Base-by-base conservation (phyloP, 2,329 filamentous ascomycete species). In the Claviceps maximensis region DNA sequence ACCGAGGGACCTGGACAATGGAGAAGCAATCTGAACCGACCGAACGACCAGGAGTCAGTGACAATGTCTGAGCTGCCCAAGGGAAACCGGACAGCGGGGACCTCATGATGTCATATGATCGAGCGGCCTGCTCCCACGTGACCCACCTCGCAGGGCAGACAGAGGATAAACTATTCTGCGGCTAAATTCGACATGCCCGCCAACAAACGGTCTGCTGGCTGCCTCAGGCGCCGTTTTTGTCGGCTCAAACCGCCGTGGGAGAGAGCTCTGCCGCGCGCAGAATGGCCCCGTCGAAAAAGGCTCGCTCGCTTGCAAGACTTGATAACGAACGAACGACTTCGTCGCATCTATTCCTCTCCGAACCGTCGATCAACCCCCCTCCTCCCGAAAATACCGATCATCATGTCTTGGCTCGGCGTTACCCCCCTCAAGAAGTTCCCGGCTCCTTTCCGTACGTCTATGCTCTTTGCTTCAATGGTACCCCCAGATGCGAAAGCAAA, bases 341-440 rank as follows among this genome's bases (percentile, higher is more conserved):
- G 42, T 29, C 46, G 50, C 38, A 49, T 49, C 49, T 15, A 29
- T 36, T 66, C 64, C 64, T 64, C 64, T 60, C 61, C 58, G 61
- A 60, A 61, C 60, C 63, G 64, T 63, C 65, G 59, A 63, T 65
- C 64, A 63, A 61, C 60, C 5, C 13, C 23, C 42, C 21, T 5
- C 29, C 29, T 4, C 54, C 64, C 63, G 61, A 67, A 63, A 63
- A 61, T 59, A 67, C 67, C 68, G 65, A 69, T 15, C 77, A 85
- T 74, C 65, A 88, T 89, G 86, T 81, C 80, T 75, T 81, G 84
- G 74, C 78, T 90, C 72, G 83, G 84, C 70, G 68, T 75, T 60
- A 64, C 67, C 62, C 77, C 78, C 57, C 67, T 81, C 66, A 90
- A 89, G 80, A 90, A 89, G 78, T 91, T 88, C 76, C 82, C 83